Base-by-base conservation (phyloP, 2,329 filamentous ascomycete genomes). In the Curvularia eragrostidis region DNA sequence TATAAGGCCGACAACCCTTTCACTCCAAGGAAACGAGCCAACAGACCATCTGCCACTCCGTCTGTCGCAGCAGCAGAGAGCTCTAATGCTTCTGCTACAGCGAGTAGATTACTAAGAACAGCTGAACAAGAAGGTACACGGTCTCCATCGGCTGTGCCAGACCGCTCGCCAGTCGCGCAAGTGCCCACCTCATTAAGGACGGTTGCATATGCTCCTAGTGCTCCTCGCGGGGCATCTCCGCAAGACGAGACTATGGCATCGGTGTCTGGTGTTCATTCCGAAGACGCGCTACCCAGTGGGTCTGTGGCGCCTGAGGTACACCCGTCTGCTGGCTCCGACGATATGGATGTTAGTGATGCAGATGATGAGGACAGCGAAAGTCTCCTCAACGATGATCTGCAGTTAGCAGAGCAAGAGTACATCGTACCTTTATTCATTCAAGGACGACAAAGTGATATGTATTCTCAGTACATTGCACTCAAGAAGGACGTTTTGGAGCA, bases 61-160 rank as follows among this genome's bases (percentile, higher is more conserved):
- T 54, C 61, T 26, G 3, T 24, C 3, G 8, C 28, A 44, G 44
- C 7, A 9, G 18, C 52, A 9, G 54, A 49, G 15, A 19, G 36
- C 13, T 9, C 46, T 24, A 18, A 19, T 30, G 42, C 43, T 24
- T 48, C 51, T 5, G 54, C 39, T 5, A 36, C 54, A 9, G 32
- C 54, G 18, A 48, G 48, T 30, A 59, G 56, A 41, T 18, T 62
- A 9, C 42, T 52, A 1, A 36, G 42, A 13, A 48, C 48, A 10
- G 47, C 54, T 18, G 42, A 52, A 10, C 48, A 62, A 24, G 65
- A 67, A 50, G 71, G 72, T 10, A 75, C 73, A 23, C 63, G 73
- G 41, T 76, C 73, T 5, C 73, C 74, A 2, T 77, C 74, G 5
- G 69, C 69, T 7, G 71, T 76, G 7, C 73, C 74, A 13, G 71